These are phyloP conservation scores for Rhodotorula toruloides DNA, from an alignment of 768 basidiomycete species.

Conservation along the genomic window DNA sequence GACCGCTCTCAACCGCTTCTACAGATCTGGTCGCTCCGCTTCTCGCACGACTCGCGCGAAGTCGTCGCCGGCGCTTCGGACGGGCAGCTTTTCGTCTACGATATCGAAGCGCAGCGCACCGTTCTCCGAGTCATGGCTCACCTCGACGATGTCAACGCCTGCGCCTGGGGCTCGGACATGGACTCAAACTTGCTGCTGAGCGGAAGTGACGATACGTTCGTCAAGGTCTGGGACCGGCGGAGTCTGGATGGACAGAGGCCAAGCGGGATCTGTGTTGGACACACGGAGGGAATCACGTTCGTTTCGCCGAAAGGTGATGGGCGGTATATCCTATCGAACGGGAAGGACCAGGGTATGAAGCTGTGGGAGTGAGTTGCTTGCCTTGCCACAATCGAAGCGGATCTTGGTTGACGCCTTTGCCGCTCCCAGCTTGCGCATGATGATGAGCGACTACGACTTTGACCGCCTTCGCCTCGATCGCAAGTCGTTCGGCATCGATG, in stretches of 20 bases:
- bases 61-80: constrained; percentile 77
- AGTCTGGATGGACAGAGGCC: constrained; percentile 61
- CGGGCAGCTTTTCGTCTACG: constrained; percentile 61
- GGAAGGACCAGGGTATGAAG: constrained; percentile 68
- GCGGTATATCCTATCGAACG: constrained; percentile 87
- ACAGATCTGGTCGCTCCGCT: constrained; percentile 88
- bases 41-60: constrained; percentile 93
- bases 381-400: neutral
- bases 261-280: constrained; percentile 87
- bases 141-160: constrained; percentile 83
- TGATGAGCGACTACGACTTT: constrained; percentile 26
- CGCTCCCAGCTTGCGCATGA: constrained; percentile 23
- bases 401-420: no score
- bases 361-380: constrained; percentile 28
- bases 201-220: constrained; percentile 86
- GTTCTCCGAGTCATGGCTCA: constrained; percentile 85
- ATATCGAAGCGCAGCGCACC: constrained; percentile 70
- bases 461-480: constrained; percentile 23
- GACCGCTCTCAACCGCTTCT: constrained; percentile 52
- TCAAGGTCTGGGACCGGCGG: constrained; percentile 82
- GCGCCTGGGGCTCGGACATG: constrained; percentile 78
- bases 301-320: constrained; percentile 90
- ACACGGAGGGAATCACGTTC: constrained; percentile 60
- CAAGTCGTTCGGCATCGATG: constrained; percentile 18
- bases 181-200: constrained; percentile 93